Percentiles rank a stretch among this genome's conserved stretches.
phyloP scores from a whole-genome alignment of 345 rosid genomes.

The Corchorus capsularis region DNA sequence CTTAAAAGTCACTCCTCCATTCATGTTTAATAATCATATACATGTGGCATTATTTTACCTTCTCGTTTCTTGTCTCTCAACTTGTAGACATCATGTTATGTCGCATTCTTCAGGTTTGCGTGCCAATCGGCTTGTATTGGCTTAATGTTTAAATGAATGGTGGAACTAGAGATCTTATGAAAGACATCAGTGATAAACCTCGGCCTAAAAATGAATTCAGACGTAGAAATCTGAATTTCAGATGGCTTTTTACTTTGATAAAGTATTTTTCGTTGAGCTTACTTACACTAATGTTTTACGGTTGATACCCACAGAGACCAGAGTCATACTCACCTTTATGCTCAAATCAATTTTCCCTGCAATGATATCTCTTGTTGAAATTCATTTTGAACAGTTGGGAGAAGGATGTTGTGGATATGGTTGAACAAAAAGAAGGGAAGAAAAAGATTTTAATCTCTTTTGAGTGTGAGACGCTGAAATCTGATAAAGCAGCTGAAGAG shows the following conservation, averaged over 20 bases:
- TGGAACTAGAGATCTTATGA: too few species aligned
- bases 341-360: neutral
- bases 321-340: neutral
- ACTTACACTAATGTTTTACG: too few species aligned
- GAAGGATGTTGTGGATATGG: conserved; percentile 68
- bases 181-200: too few species aligned
- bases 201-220: too few species aligned
- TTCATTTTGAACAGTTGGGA: conserved; percentile 64
- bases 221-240: too few species aligned
- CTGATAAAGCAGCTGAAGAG: conserved; percentile 88
- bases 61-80: neutral
- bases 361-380: neutral
- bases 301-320: neutral
- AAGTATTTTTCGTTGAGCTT: too few species aligned
- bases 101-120: neutral
- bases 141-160: neutral
- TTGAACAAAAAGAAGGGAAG: conserved; percentile 63
- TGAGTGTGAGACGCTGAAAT: conserved; percentile 89
- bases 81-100: neutral
- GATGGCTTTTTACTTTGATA: too few species aligned
- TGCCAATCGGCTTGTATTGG: neutral
- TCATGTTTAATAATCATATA: neutral
- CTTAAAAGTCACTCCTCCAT: neutral
- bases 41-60: neutral
- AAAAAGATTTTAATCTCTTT: conserved; percentile 65